A percentile compares a stretch with the other conserved stretches of the same genome.
Conservation (phyloP, 306 rosid genomes). For the Quercus variabilis region DNA sequence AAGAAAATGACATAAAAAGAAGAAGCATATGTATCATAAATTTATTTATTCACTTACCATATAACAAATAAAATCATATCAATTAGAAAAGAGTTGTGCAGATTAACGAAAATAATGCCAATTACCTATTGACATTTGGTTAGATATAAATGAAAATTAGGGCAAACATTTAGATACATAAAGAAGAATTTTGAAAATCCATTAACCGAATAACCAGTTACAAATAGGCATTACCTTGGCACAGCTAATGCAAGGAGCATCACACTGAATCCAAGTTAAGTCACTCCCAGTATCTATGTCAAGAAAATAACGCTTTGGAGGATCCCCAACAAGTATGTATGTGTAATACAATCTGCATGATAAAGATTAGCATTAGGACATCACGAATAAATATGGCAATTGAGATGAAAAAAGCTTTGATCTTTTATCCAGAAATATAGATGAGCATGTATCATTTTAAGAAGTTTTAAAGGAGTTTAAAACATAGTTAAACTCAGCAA, state of each 20-base stretch:
- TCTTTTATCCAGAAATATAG: constrained; percentile 13
- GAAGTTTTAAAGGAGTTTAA: background rate
- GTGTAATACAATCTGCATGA: constrained; percentile 67
- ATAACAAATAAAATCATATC: background rate
- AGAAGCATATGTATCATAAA: background rate
- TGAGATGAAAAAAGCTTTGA: constrained; percentile 5
- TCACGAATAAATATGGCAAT: background rate
- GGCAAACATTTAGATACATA: background rate
- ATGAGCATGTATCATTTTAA: too few relatives aligned
- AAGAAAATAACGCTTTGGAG: constrained; percentile 69
- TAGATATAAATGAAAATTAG: background rate
- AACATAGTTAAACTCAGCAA: background rate
- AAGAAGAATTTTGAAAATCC: constrained; percentile 5
- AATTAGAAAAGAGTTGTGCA: background rate
- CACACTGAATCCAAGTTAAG: constrained; percentile 85
- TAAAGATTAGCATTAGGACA: constrained; percentile 2
- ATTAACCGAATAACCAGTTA: background rate
- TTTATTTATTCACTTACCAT: background rate
- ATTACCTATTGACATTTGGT: background rate
- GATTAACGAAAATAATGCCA: background rate
- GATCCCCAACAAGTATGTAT: constrained; percentile 55
- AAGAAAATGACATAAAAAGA: background rate
- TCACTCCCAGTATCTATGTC: constrained; percentile 90
- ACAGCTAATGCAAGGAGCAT: constrained; percentile 83
- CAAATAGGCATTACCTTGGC: constrained; percentile 51